phyloP scores from a whole-genome alignment of 2,329 filamentous ascomycete species.

The Colletotrichum simmondsii region DNA sequence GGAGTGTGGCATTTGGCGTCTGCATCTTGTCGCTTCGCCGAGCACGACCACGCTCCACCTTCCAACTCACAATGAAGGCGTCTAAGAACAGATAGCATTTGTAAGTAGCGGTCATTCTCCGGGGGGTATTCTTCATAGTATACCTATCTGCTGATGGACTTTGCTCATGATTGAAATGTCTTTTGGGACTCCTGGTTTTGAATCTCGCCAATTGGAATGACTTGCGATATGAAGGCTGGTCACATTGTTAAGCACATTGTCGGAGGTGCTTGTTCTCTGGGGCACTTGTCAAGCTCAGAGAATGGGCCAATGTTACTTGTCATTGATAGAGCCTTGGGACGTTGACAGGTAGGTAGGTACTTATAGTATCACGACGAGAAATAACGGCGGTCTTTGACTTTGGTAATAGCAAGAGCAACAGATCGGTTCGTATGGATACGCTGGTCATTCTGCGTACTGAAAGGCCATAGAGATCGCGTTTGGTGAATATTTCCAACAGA shows the following conservation, averaged over 20 bases:
- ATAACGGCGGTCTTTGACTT: no score
- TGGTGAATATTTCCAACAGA: no score
- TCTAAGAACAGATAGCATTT: background rate
- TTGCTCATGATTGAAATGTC: background rate
- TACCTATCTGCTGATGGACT: background rate
- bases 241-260: background rate
- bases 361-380: no score
- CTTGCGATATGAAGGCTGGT: background rate
- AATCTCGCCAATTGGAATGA: no score
- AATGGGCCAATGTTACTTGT: background rate
- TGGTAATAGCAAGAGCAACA: no score
- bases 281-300: background rate
- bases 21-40: background rate
- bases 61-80: rapidly evolving
- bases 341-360: background rate
- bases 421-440: no score
- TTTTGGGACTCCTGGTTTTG: background rate
- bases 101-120: background rate
- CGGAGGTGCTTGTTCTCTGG: background rate
- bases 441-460: no score
- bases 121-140: background rate
- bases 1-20: no score
- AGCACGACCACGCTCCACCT: rapidly evolving
- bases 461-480: no score
- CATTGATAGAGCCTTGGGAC: background rate